These are phyloP conservation scores for Naganishia friedmannii DNA, from an alignment of 768 basidiomycete genomes.

Conservation along the genomic window DNA sequence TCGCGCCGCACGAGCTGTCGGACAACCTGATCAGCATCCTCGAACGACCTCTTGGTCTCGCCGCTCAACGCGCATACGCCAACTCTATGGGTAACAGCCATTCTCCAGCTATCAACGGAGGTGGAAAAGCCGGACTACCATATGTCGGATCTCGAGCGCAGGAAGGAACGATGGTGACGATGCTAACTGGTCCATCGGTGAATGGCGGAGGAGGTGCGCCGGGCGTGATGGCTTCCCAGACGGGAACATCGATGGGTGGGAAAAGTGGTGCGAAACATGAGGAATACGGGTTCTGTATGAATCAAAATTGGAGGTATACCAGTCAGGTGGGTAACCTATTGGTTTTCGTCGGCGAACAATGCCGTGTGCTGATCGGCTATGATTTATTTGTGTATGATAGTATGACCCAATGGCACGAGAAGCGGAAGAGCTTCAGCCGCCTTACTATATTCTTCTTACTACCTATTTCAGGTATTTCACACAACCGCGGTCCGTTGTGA, in stretches of 20 bases:
- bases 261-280: slow-evolving; percentile 57
- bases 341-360: slow-evolving; percentile 13
- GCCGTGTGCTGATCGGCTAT: not conserved
- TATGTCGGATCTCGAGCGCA: slow-evolving; percentile 6
- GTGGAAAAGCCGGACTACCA: not conserved
- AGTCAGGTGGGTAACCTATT: slow-evolving; percentile 44
- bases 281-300: slow-evolving; percentile 87
- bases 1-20: slow-evolving; percentile 12
- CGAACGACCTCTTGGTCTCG: slow-evolving; percentile 20
- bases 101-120: not conserved
- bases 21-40: slow-evolving; percentile 28
- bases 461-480: slow-evolving; percentile 65
- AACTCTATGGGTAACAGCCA: not conserved
- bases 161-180: slow-evolving; percentile 1
- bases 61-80: slow-evolving; percentile 16
- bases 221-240: slow-evolving; percentile 29
- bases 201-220: not conserved
- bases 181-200: not conserved
- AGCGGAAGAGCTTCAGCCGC: slow-evolving; percentile 70
- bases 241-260: slow-evolving; percentile 32
- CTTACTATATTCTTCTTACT: slow-evolving; percentile 84
- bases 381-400: slow-evolving; percentile 32
- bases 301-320: slow-evolving; percentile 63
- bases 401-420: slow-evolving; percentile 49
- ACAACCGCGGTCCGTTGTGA: not conserved